Conservation (phyloP, 768 basidiomycete species). For the Stropharia rugosoannulata region DNA sequence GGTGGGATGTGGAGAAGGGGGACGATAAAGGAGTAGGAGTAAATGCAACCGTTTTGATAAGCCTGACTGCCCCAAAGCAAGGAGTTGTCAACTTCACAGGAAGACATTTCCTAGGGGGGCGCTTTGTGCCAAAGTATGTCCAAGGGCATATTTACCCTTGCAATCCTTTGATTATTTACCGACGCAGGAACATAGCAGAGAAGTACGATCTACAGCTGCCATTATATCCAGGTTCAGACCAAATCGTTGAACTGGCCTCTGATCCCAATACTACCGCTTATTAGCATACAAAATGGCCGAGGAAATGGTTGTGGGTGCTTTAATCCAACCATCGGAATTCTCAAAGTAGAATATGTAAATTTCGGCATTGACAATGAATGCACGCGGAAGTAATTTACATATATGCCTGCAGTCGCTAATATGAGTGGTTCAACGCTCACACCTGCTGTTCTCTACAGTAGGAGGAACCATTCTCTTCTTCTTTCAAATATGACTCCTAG, state of each 20-base stretch:
- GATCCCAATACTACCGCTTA: conserved; percentile 6
- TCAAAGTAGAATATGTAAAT: too few relatives aligned
- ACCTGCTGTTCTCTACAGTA: too few relatives aligned
- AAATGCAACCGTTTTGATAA: conserved; percentile 78
- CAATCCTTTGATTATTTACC: background rate
- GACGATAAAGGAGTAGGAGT: conserved; percentile 55
- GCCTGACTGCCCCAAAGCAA: conserved; percentile 92
- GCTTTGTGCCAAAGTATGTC: conserved; percentile 85
- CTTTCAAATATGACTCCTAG: background rate
- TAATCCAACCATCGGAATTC: too few relatives aligned
- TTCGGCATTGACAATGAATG: too few relatives aligned
- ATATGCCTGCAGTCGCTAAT: too few relatives aligned
- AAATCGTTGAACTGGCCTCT: conserved; percentile 77
- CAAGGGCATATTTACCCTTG: background rate
- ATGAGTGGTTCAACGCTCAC: too few relatives aligned
- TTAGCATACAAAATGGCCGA: background rate
- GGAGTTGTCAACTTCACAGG: conserved; percentile 79
- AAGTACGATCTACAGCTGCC: conserved; percentile 82
- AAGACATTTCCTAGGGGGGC: conserved; percentile 89
- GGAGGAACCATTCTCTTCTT: too few relatives aligned
- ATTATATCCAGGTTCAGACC: conserved; percentile 71
- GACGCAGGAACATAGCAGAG: conserved; percentile 61
- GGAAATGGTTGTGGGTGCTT: background rate
- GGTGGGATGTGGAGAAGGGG: conserved; percentile 93
- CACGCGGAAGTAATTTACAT: too few relatives aligned